Conservation (phyloP, 768 basidiomycete genomes). For the Phylloporus arenicola region DNA sequence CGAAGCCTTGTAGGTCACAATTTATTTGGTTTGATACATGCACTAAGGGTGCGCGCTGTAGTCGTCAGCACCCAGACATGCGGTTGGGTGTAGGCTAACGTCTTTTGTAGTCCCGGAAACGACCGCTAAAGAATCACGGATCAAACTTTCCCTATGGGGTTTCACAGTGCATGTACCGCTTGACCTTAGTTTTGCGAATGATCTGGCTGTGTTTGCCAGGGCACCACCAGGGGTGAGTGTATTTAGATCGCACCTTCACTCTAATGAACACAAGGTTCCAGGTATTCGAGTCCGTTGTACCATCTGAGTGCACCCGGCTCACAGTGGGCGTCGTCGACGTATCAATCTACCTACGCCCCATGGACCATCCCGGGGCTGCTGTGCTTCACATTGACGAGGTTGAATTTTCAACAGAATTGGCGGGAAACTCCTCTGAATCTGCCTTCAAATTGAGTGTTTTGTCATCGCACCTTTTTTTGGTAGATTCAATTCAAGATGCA, state of each 20-base stretch:
- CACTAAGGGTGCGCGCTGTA: conserved; percentile 20
- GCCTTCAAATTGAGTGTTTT: conserved; percentile 46
- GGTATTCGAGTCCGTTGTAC: conserved; percentile 92
- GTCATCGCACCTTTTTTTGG: conserved; percentile 46
- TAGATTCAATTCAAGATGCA: conserved; percentile 47
- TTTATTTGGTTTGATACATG: neutral
- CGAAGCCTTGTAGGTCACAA: conserved; percentile 49
- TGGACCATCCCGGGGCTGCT: conserved; percentile 57
- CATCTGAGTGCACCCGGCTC: conserved; percentile 77
- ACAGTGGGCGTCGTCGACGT: conserved; percentile 61
- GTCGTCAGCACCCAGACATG: conserved; percentile 43
- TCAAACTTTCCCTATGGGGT: conserved; percentile 59
- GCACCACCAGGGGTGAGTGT: conserved; percentile 81
- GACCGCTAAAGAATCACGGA: conserved; percentile 69
- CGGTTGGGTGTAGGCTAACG: conserved; percentile 60
- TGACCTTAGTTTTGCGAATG: conserved; percentile 56
- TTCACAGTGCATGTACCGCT: conserved; percentile 60
- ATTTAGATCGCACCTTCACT: neutral
- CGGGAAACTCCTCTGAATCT: conserved; percentile 58
- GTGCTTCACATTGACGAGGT: conserved; percentile 60
- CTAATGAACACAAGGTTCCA: conserved; percentile 18
- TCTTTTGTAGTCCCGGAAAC: conserved; percentile 58
- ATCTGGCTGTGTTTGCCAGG: conserved; percentile 62
- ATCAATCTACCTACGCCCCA: conserved; percentile 56
- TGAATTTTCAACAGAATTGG: conserved; percentile 67